Percentiles rank a stretch among this genome's conserved stretches.
Conservation (phyloP, 495 filamentous ascomycete species). For the Jackrogersella multiformis region DNA sequence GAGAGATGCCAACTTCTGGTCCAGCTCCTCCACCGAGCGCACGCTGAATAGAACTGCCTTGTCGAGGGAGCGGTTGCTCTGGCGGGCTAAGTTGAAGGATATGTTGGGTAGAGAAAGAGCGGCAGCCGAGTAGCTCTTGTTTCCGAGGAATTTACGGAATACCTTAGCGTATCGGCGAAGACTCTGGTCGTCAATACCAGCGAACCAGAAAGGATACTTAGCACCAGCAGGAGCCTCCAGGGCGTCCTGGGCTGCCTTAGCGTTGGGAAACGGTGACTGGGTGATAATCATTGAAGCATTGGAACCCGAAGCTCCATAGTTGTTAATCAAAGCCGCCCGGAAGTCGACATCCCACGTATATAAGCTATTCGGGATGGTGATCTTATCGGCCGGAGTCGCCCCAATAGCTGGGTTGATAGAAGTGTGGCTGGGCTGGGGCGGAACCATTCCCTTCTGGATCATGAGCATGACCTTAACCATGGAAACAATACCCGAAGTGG, state of each 20-base stretch:
- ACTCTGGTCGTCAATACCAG: conserved; percentile 44
- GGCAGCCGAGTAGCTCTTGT: conserved; percentile 17
- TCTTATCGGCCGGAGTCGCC: conserved; percentile 45
- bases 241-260: not conserved
- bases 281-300: conserved; percentile 58
- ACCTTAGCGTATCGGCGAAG: conserved; percentile 30
- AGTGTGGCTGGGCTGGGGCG: conserved; percentile 54
- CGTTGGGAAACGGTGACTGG: conserved; percentile 50
- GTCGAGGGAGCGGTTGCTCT: conserved; percentile 49
- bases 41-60: conserved; percentile 47
- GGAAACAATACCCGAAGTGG: conserved; percentile 54
- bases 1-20: conserved; percentile 39
- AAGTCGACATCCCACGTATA: conserved; percentile 48
- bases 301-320: conserved; percentile 62
- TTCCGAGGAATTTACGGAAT: conserved; percentile 29
- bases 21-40: conserved; percentile 47
- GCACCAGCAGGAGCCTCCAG: conserved; percentile 18
- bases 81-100: conserved; percentile 52
- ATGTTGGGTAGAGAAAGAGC: conserved; percentile 45
- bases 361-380: conserved; percentile 49
- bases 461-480: conserved; percentile 61
- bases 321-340: conserved; percentile 58
- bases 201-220: conserved; percentile 47
- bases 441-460: conserved; percentile 56
- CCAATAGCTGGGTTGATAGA: conserved; percentile 52